Conservation (phyloP, 73 alveolate genomes). For the Blepharisma stoltei region DNA sequence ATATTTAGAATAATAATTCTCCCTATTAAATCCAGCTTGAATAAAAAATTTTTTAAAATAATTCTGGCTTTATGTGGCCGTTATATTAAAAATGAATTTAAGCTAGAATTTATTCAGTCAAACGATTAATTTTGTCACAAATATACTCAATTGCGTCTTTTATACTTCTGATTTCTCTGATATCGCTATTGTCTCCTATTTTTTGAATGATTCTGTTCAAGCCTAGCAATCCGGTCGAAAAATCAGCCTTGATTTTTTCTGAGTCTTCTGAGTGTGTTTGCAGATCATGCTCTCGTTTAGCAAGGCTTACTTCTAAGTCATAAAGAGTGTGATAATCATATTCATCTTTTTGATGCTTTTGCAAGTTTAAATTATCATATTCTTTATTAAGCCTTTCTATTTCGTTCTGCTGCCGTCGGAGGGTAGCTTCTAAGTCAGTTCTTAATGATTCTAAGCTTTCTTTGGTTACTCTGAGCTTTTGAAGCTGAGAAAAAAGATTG, state of each 20-base stretch:
- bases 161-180: background rate
- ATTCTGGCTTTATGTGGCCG: too few species aligned
- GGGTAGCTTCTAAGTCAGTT: background rate
- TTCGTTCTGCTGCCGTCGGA: background rate
- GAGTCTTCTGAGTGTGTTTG: background rate
- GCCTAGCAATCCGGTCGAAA: conserved; percentile 10
- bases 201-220: background rate
- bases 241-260: background rate
- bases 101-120: too few species aligned
- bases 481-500: background rate
- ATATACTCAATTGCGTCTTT: conserved; percentile 25
- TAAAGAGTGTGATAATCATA: conserved; percentile 19
- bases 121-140: background rate
- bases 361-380: background rate
- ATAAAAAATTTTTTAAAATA: too few species aligned
- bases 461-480: background rate
- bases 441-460: background rate
- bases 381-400: background rate
- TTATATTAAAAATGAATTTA: too few species aligned
- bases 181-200: background rate
- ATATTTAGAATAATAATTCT: too few species aligned
- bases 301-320: background rate
- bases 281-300: background rate
- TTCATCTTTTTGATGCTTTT: conserved; percentile 1
- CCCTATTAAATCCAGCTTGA: too few species aligned